Conservation (phyloP, 2,329 filamentous ascomycete species). For the Penicillium frequentans region DNA sequence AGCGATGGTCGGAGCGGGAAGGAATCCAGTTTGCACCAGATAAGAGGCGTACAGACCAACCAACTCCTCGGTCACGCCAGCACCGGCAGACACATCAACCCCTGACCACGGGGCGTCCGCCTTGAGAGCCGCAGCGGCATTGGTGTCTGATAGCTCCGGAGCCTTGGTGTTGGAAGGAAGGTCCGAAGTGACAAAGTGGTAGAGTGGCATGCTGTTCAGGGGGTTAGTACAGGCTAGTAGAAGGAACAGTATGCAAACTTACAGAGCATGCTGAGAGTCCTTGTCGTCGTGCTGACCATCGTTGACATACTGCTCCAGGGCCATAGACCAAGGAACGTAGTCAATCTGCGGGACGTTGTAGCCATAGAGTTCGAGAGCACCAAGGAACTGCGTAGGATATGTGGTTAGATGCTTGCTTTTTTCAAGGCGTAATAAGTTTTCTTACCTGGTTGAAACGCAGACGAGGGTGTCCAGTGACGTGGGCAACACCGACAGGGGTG, state of each 20-base stretch:
- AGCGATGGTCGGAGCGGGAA: conserved; percentile 41
- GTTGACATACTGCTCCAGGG: conserved; percentile 68
- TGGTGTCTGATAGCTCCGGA: conserved; percentile 71
- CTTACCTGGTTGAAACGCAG: conserved; percentile 64
- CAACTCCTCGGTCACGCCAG: conserved; percentile 59
- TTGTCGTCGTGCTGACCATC: conserved; percentile 55
- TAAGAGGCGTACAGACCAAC: conserved; percentile 66
- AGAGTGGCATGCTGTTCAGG: conserved; percentile 60
- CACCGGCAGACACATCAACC: conserved; percentile 56
- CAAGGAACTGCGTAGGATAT: conserved; percentile 59
- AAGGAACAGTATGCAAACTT: conserved; percentile 21
- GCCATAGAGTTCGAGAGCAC: conserved; percentile 68
- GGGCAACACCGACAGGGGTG: conserved; percentile 62
- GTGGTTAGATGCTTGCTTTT: not conserved
- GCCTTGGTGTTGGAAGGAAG: conserved; percentile 70
- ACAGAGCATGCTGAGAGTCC: conserved; percentile 67
- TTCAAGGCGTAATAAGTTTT: not conserved
- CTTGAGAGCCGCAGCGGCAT: conserved; percentile 65
- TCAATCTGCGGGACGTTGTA: conserved; percentile 66
- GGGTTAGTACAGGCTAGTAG: not conserved
- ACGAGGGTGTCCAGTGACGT: conserved; percentile 77
- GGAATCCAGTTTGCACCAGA: conserved; percentile 63
- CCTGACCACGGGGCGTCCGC: conserved; percentile 61
- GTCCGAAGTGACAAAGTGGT: conserved; percentile 70
- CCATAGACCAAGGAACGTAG: conserved; percentile 68